These are phyloP conservation scores for Trypanosoma caninum DNA, from an alignment of 208 protist genomes.

Conservation along the genomic window DNA sequence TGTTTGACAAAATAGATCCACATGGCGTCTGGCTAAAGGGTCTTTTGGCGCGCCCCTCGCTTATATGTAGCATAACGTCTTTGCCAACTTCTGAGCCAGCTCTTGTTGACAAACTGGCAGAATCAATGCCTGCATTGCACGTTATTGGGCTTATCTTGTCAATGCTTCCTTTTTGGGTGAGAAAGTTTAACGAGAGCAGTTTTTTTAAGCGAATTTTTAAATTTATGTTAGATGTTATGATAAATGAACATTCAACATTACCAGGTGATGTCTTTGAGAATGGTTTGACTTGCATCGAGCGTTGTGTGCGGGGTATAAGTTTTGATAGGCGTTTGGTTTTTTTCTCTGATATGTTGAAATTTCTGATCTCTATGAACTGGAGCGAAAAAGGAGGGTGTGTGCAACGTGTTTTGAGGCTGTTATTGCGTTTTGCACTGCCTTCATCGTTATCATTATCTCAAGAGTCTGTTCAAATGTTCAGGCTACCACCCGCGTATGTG, in stretches of 20 bases:
- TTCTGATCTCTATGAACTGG: neutral
- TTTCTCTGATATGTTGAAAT: conserved; percentile 3
- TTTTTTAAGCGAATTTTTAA: conserved; percentile 6
- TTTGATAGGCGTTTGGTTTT: conserved; percentile 5
- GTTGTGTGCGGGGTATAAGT: conserved; percentile 6
- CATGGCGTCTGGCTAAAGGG: conserved; percentile 35
- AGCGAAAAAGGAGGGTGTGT: neutral
- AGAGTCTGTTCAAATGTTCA: conserved; percentile 1
- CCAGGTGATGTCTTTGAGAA: conserved; percentile 1
- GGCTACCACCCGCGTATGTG: conserved; percentile 12
- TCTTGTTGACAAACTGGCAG: conserved; percentile 1
- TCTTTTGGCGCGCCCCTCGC: conserved; percentile 35
- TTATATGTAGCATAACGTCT: conserved; percentile 15
- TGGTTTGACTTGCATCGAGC: conserved; percentile 12
- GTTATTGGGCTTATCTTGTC: conserved; percentile 13
- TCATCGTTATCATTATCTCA: conserved; percentile 1
- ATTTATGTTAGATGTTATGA: conserved; percentile 1
- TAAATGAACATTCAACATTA: conserved; percentile 5
- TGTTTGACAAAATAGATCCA: conserved; percentile 34
- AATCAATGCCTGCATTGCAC: conserved; percentile 6
- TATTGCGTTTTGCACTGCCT: conserved; percentile 8
- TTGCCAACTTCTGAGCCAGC: conserved; percentile 9
- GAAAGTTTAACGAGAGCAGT: neutral
- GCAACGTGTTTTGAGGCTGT: neutral
- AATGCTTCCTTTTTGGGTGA: conserved; percentile 24